Conservation (phyloP, 2,329 filamentous ascomycete species). For the Cladophialophora yegresii region DNA sequence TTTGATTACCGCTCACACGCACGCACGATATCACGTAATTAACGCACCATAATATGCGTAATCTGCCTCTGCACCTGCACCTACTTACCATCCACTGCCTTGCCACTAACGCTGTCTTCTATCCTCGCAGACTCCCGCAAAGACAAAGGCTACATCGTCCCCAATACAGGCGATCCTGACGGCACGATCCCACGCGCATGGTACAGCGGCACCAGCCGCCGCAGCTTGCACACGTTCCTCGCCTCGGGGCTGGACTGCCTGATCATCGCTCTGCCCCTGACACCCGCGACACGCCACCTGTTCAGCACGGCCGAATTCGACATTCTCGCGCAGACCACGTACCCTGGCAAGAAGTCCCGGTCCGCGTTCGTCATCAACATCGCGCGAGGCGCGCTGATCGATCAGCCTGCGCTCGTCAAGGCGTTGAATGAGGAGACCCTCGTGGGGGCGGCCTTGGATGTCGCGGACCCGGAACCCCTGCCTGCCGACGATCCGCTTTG, state of each 20-base stretch:
- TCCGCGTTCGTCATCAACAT: conserved; percentile 68
- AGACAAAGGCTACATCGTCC: conserved; percentile 68
- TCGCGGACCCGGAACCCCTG: conserved; percentile 77
- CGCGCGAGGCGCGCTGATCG: conserved; percentile 64
- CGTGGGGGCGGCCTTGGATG: conserved; percentile 71
- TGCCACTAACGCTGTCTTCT: too few species aligned
- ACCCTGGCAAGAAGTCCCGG: conserved; percentile 2
- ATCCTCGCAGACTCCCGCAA: conserved; percentile 61
- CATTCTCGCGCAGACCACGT: conserved; percentile 46
- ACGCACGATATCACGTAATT: too few species aligned
- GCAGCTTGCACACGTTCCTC: conserved; percentile 56
- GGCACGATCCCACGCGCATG: conserved; percentile 58
- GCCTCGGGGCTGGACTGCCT: conserved; percentile 59
- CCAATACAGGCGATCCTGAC: conserved; percentile 64
- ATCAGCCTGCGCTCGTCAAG: conserved; percentile 63
- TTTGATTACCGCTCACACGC: too few species aligned
- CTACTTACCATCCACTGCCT: too few species aligned
- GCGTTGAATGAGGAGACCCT: conserved; percentile 60
- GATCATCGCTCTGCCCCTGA: conserved; percentile 60
- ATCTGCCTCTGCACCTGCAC: too few species aligned
- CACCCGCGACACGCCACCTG: conserved; percentile 56
- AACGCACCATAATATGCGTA: too few species aligned
- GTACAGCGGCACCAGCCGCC: conserved; percentile 59
- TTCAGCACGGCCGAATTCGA: conserved; percentile 58
- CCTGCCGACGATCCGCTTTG: conserved; percentile 69